Evolutionary conservation across 768 basidiomycete species (phyloP).

Genomic region (Suillus plorans): DNA sequence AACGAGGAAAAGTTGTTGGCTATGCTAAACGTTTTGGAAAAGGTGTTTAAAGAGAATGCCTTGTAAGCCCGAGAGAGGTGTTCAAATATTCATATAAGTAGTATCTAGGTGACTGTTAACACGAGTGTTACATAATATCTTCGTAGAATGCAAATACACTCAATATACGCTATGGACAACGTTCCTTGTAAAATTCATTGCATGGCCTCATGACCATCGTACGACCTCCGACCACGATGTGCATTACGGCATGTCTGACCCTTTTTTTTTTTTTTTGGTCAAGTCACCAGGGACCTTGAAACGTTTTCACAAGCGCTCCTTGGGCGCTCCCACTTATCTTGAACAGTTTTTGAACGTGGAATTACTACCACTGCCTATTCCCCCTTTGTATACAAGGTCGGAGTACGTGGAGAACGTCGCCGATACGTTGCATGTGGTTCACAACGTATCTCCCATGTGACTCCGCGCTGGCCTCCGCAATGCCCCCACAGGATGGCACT

Average conservation of each 20-base stretch:
- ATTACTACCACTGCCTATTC: not conserved
- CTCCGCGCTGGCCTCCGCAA: not conserved
- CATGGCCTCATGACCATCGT: not conserved
- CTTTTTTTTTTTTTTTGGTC: not conserved
- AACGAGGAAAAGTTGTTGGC: conserved; percentile 51
- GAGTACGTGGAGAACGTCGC: not conserved
- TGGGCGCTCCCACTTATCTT: not conserved
- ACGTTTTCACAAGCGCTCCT: not conserved
- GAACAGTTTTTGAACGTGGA: not conserved
- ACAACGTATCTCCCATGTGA: not conserved
- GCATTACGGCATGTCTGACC: not conserved
- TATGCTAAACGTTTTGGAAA: conserved; percentile 41
- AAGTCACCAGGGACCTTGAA: not conserved
- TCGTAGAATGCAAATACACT: not conserved
- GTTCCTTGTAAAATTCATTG: not conserved
- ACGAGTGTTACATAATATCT: not conserved
- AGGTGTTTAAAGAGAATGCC: conserved; percentile 11
- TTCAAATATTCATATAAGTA: not conserved
- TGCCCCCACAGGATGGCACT: not conserved
- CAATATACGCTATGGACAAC: not conserved
- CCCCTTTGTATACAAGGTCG: not conserved
- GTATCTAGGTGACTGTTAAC: too few species aligned
- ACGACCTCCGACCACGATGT: not conserved
- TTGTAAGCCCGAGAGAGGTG: not conserved
- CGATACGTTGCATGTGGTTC: not conserved